Evolutionary conservation across 768 basidiomycete genomes (phyloP).

Genomic region (Nidularia pulvinata): DNA sequence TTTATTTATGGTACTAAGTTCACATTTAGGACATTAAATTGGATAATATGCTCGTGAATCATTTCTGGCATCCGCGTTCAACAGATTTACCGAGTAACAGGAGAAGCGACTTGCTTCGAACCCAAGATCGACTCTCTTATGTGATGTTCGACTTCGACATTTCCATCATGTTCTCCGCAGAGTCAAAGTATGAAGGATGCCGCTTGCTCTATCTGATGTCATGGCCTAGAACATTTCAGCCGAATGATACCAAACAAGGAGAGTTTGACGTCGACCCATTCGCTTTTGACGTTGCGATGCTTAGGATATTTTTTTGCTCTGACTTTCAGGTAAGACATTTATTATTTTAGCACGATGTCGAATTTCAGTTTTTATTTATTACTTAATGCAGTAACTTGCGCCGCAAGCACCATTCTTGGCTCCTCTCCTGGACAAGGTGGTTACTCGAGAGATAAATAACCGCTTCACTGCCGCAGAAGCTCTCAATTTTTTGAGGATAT

Average conservation of each 20-base stretch:
- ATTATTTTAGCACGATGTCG: neutral
- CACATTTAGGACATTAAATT: neutral
- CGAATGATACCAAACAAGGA: constrained; percentile 7
- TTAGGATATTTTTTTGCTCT: neutral
- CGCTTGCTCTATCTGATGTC: neutral
- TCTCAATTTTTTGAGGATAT: constrained; percentile 17
- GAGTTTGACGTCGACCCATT: constrained; percentile 2
- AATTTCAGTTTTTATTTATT: neutral
- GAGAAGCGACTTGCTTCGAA: neutral
- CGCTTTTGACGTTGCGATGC: neutral
- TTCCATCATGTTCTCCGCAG: constrained; percentile 5
- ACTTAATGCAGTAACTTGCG: constrained; percentile 10
- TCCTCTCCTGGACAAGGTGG: constrained; percentile 22
- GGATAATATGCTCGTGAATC: neutral
- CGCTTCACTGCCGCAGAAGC: constrained; percentile 22
- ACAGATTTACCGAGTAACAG: neutral
- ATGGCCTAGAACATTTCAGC: neutral
- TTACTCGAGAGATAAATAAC: constrained; percentile 11
- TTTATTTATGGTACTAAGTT: neutral
- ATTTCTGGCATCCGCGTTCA: neutral
- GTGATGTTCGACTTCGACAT: constrained; percentile 10
- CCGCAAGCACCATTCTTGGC: constrained; percentile 18
- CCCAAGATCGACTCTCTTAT: constrained; percentile 3
- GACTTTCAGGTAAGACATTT: neutral
- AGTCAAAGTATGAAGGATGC: constrained; percentile 1